phyloP scores from a whole-genome alignment of 2,329 filamentous ascomycete genomes.

The Karstenula rhodostoma region DNA sequence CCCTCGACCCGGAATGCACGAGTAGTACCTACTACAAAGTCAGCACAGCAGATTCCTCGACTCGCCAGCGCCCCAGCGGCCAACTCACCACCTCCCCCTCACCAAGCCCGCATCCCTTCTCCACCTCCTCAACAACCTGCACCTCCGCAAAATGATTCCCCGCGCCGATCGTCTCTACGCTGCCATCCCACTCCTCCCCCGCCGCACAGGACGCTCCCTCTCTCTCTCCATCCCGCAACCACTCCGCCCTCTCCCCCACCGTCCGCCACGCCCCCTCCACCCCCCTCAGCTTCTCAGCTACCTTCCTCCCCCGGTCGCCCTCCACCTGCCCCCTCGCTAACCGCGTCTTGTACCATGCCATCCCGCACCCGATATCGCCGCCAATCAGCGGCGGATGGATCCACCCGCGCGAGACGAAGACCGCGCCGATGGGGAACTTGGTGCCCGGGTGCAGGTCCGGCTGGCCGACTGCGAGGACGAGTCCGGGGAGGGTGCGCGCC shows the following conservation, averaged over 20 bases:
- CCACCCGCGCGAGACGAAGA: conserved; percentile 46
- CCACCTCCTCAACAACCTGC: conserved; percentile 45
- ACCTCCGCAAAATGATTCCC: conserved; percentile 52
- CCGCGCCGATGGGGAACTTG: conserved; percentile 50
- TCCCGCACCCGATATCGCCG: conserved; percentile 51
- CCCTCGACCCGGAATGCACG: conserved; percentile 50
- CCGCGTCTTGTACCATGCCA: conserved; percentile 49
- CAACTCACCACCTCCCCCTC: conserved; percentile 37
- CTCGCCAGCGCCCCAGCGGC: too few species aligned
- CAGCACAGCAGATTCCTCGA: background rate
- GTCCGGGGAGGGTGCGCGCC: conserved; percentile 44
- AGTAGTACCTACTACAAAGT: conserved; percentile 35
- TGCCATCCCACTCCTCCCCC: conserved; percentile 42
- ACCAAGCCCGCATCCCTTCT: conserved; percentile 23
- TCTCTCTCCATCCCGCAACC: conserved; percentile 33
- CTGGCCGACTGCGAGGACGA: conserved; percentile 45
- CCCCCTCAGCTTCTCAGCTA: conserved; percentile 47
- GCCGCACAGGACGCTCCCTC: conserved; percentile 37
- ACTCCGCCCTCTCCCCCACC: conserved; percentile 34
- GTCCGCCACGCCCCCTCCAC: conserved; percentile 47
- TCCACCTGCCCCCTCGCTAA: conserved; percentile 42
- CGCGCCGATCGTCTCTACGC: conserved; percentile 49
- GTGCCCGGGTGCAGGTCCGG: conserved; percentile 50
- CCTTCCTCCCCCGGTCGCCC: conserved; percentile 42
- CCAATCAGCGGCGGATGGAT: conserved; percentile 51